These are phyloP conservation scores for Hibiscus mutabilis DNA, from an alignment of 345 rosid genomes.

Conservation along the genomic window DNA sequence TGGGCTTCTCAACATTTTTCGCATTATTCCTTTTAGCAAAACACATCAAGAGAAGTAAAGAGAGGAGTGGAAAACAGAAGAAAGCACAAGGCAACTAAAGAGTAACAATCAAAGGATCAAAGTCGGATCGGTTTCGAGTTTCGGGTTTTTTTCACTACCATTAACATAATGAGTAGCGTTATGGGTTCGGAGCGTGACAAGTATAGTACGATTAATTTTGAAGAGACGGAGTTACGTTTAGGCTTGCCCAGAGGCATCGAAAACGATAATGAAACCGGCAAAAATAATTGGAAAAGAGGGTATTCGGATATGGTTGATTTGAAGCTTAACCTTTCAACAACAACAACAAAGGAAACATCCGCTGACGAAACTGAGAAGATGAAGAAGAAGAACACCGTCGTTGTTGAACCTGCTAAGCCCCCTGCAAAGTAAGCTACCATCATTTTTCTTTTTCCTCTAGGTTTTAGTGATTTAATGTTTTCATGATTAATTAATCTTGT, in stretches of 20 bases:
- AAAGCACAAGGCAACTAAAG: not conserved
- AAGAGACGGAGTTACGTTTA: slow-evolving; percentile 78
- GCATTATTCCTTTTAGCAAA: slow-evolving; percentile 7
- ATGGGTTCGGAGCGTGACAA: slow-evolving; percentile 15
- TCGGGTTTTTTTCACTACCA: not conserved
- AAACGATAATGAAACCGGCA: slow-evolving; percentile 17
- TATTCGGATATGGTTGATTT: slow-evolving; percentile 60
- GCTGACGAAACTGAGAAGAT: slow-evolving; percentile 14
- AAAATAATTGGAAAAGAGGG: slow-evolving; percentile 57
- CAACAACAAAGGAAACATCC: slow-evolving; percentile 22
- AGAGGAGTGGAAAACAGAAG: not conserved
- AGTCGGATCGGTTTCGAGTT: not conserved
- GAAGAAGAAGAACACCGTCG: slow-evolving; percentile 28
- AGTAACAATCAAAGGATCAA: not conserved
- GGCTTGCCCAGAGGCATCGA: slow-evolving; percentile 53
- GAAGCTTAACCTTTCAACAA: slow-evolving; percentile 66
- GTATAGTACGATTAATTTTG: slow-evolving; percentile 58
- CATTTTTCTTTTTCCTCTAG: not conserved
- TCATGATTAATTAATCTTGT: not conserved
- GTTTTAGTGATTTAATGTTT: not conserved
- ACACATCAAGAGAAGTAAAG: not conserved
- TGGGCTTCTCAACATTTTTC: slow-evolving; percentile 16
- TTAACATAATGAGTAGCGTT: slow-evolving; percentile 6
- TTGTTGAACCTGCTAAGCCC: slow-evolving; percentile 35
- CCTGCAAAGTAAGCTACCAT: slow-evolving; percentile 48